Evolutionary conservation across 2,329 filamentous ascomycete genomes (phyloP).

Genomic region (Penicillium rolfsii): DNA sequence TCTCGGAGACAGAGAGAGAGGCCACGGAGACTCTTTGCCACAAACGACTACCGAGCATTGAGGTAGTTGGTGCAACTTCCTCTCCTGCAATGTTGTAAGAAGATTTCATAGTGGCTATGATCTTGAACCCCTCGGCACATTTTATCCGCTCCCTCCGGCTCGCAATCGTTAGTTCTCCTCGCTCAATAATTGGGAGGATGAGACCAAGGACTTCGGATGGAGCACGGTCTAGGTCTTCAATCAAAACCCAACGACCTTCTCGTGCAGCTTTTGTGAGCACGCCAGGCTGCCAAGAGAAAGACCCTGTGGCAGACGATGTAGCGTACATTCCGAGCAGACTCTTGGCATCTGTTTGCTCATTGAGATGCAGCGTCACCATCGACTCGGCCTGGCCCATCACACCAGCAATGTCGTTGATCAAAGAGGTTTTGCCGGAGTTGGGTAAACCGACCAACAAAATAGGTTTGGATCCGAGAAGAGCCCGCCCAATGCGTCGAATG

Average conservation of each 20-base stretch:
- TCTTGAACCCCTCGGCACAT: slow-evolving; percentile 81
- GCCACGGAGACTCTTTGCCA: slow-evolving; percentile 79
- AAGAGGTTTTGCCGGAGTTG: slow-evolving; percentile 86
- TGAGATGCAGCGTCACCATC: slow-evolving; percentile 93
- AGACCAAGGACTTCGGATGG: slow-evolving; percentile 94
- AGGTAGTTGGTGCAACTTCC: slow-evolving; percentile 68
- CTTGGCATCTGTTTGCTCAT: slow-evolving; percentile 98
- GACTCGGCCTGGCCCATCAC: slow-evolving; percentile 75
- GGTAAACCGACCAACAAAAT: slow-evolving; percentile 80
- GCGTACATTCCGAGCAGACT: slow-evolving; percentile 94
- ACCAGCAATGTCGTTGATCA: slow-evolving; percentile 79
- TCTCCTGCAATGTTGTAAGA: slow-evolving; percentile 66
- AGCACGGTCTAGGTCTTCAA: slow-evolving; percentile 94
- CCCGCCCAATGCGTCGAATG: slow-evolving; percentile 67
- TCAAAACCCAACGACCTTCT: slow-evolving; percentile 94
- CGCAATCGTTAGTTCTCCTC: slow-evolving; percentile 86
- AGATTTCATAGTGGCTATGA: slow-evolving; percentile 89
- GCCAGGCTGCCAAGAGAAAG: slow-evolving; percentile 89
- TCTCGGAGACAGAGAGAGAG: slow-evolving; percentile 68
- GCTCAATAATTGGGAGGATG: slow-evolving; percentile 87
- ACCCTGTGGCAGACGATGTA: slow-evolving; percentile 81
- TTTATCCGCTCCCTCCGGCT: slow-evolving; percentile 83
- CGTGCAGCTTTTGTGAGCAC: slow-evolving; percentile 90
- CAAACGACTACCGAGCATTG: slow-evolving; percentile 79
- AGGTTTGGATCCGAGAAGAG: slow-evolving; percentile 70